These are phyloP conservation scores for Diphasiastrum complanatum DNA, from an alignment of 83 land plant genomes.

Conservation along the genomic window DNA sequence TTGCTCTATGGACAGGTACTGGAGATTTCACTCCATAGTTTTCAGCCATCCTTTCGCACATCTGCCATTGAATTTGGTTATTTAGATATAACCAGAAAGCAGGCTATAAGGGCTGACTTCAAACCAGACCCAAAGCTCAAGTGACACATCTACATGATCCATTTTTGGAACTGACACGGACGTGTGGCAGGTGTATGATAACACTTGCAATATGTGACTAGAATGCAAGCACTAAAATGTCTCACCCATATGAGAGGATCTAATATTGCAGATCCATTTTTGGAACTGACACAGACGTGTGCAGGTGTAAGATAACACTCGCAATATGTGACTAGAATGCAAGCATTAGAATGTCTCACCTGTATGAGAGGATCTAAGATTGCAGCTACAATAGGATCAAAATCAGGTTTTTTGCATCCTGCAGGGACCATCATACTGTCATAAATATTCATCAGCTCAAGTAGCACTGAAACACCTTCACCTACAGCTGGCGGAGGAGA, in stretches of 20 bases:
- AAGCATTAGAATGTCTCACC: no score
- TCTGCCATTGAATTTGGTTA: conserved; percentile 33
- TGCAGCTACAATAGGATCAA: conserved; percentile 79
- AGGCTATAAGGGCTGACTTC: no score
- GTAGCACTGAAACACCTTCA: conserved; percentile 70
- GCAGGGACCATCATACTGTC: conserved; percentile 86
- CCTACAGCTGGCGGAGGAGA: conserved; percentile 91
- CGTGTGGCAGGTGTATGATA: no score
- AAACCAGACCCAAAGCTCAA: background rate
- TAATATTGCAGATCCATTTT: no score
- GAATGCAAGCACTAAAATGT: no score
- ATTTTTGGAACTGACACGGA: no score
- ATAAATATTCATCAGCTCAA: conserved; percentile 74
- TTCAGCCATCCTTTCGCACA: conserved; percentile 93
- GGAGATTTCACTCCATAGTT: conserved; percentile 65
- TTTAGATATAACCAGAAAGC: background rate
- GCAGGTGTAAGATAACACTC: no score
- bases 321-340: no score
- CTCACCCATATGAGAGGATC: no score
- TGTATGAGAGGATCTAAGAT: conserved; percentile 79
- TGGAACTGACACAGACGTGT: no score
- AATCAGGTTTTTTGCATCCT: conserved; percentile 69
- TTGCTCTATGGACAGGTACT: conserved; percentile 33
- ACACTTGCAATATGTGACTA: no score
- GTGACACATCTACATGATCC: no score